These are phyloP conservation scores for Betula pendula DNA, from an alignment of 306 rosid species.

Conservation along the genomic window DNA sequence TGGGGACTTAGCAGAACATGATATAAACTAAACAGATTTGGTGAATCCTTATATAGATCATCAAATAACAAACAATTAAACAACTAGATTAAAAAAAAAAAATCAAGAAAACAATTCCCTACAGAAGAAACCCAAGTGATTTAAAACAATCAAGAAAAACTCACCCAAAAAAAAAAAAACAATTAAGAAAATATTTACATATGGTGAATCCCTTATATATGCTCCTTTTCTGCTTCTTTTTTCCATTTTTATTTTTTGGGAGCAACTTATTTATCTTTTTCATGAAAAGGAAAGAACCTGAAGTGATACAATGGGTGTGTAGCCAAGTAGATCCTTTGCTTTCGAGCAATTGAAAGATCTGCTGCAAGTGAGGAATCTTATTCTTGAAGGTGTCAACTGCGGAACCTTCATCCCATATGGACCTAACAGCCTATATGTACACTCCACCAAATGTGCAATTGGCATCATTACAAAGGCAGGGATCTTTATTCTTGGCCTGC, in stretches of 20 bases:
- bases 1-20: not conserved
- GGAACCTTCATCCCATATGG: conserved; percentile 98
- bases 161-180: too few species aligned
- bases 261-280: conserved; percentile 1
- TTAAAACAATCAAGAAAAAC: not conserved
- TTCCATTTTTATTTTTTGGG: not conserved
- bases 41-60: not conserved
- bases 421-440: conserved; percentile 71
- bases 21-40: not conserved
- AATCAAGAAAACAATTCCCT: not conserved
- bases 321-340: conserved; percentile 84
- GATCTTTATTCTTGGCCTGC: conserved; percentile 90
- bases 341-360: conserved; percentile 84
- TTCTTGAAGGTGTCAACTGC: conserved; percentile 93
- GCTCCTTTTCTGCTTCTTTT: not conserved
- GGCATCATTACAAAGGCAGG: conserved; percentile 83
- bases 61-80: not conserved
- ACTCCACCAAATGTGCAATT: conserved; percentile 83
- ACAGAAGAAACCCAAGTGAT: not conserved
- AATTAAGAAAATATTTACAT: not conserved
- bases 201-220: not conserved
- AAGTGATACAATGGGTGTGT: conserved; percentile 72
- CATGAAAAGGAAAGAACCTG: conserved; percentile 53
- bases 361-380: conserved; percentile 82
- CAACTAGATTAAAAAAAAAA: not conserved